Conservation (phyloP, 768 basidiomycete species). For the Lentinula sp. region DNA sequence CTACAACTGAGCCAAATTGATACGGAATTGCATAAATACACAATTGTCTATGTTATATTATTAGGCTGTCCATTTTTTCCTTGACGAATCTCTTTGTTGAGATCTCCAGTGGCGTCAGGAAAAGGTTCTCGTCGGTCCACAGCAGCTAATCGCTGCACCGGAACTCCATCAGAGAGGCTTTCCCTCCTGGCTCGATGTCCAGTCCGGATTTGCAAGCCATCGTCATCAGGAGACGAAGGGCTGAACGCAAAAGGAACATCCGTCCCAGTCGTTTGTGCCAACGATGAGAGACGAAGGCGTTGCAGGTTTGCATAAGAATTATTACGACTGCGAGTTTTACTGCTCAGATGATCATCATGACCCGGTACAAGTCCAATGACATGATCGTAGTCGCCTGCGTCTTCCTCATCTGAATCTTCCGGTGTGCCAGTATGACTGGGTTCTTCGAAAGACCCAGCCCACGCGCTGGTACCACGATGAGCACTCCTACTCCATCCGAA, state of each 20-base stretch:
- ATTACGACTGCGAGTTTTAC: conserved; percentile 53
- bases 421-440: conserved; percentile 63
- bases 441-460: conserved; percentile 62
- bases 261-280: conserved; percentile 4
- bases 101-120: conserved; percentile 53
- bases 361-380: conserved; percentile 62
- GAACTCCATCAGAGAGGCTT: conserved; percentile 60
- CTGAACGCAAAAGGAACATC: not conserved
- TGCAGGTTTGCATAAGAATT: conserved; percentile 83
- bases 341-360: conserved; percentile 36
- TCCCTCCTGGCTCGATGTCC: conserved; percentile 48
- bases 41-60: not conserved
- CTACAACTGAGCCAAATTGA: not conserved
- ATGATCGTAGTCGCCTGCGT: conserved; percentile 88
- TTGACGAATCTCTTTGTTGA: conserved; percentile 59
- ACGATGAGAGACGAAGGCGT: conserved; percentile 42
- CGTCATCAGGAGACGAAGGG: conserved; percentile 19
- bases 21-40: not conserved
- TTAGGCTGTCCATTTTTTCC: conserved; percentile 14
- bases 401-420: conserved; percentile 80
- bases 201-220: conserved; percentile 28
- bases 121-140: conserved; percentile 56
- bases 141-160: conserved; percentile 57
- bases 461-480: conserved; percentile 77
- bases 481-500: conserved; percentile 88